These are phyloP conservation scores for Paramyrothecium sp. DNA, from an alignment of 2,329 filamentous ascomycete genomes.

Conservation along the genomic window DNA sequence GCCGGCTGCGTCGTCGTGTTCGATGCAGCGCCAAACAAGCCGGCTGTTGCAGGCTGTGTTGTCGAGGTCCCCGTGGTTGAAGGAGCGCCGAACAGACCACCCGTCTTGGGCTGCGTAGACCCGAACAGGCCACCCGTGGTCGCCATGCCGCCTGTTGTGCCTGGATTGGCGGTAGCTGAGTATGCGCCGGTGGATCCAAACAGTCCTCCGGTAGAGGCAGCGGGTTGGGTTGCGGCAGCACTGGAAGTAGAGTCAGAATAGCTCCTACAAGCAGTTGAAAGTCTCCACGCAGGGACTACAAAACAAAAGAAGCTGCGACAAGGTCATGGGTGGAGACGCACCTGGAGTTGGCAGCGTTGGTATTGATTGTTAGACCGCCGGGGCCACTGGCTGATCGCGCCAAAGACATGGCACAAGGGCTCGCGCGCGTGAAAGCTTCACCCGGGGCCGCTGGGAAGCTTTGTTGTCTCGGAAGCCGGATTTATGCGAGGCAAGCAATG, in stretches of 20 bases:
- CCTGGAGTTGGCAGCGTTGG: constrained; percentile 54
- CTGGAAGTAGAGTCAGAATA: constrained; percentile 12
- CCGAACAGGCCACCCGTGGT: constrained; percentile 37
- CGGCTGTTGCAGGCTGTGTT: constrained; percentile 16
- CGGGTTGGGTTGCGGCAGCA: constrained; percentile 23
- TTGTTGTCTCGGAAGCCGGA: constrained; percentile 14
- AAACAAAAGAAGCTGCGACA: too few species aligned
- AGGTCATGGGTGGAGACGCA: constrained; percentile 20
- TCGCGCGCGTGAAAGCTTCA: not conserved
- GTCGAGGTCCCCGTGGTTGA: constrained; percentile 18
- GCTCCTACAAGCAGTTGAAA: too few species aligned
- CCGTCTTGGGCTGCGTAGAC: constrained; percentile 20
- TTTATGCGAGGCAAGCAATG: constrained; percentile 12
- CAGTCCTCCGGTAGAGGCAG: constrained; percentile 32
- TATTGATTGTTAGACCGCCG: constrained; percentile 63
- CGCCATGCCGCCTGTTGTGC: constrained; percentile 27
- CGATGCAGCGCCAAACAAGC: constrained; percentile 28
- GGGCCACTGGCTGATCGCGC: constrained; percentile 59
- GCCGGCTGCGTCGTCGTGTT: constrained; percentile 10
- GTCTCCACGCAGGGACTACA: not conserved
- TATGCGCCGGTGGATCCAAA: constrained; percentile 30
- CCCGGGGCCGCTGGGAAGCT: not conserved
- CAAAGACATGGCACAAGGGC: constrained; percentile 40
- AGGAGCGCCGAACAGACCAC: constrained; percentile 27
- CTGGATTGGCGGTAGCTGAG: constrained; percentile 15